Base-by-base conservation (phyloP, 73 alveolate species). In the Symbiodinium natans region DNA sequence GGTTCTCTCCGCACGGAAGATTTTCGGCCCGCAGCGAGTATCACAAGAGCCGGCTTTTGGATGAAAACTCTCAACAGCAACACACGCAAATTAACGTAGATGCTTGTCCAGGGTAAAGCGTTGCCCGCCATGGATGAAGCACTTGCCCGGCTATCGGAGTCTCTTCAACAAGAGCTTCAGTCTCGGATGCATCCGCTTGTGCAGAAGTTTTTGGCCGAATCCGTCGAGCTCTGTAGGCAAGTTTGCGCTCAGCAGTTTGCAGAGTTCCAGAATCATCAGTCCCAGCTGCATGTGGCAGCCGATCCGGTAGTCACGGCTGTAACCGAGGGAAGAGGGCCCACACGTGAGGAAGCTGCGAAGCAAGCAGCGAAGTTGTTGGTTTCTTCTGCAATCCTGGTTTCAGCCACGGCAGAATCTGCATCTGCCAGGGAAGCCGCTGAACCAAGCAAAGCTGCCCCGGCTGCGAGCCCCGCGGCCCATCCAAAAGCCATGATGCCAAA, bases 331-430 rank as follows among this genome's bases (percentile, higher is more conserved):
- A 33, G 1, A 2, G 95, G 95, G 21, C 95, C 95, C 6, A 88
- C 86, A 21, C 95, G 86, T 9, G 95, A 88, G 36, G 95, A 88
- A 63, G 95, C 95, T 27, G 85, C 95, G 25, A 88, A 48, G 40
- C 86, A 83, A 56, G 68, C 95, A 21, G 95, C 95, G 8, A 88
- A 40, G 46, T 29, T 88, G 48, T 27, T 88, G 95, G 95, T 88
- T 19, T 88, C 95, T 63, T 83, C 95, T 38, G 95, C 95, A 6
- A 54, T 88, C 38, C 71, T 88, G 68, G 68, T 82, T 36, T 86
- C 95, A 4, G 95, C 83, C 83, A 38, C 84, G 84, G 41, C 83
- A 34, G 29, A 52, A 27, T 36, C 56, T 33, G 83, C 54, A 33
- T 23, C 71, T 41, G 40, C 83, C 63, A 84, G 46, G 33, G 46